Evolutionary conservation across 2,329 filamentous ascomycete species (phyloP).

Genomic region (Colletotrichum cuscutae): DNA sequence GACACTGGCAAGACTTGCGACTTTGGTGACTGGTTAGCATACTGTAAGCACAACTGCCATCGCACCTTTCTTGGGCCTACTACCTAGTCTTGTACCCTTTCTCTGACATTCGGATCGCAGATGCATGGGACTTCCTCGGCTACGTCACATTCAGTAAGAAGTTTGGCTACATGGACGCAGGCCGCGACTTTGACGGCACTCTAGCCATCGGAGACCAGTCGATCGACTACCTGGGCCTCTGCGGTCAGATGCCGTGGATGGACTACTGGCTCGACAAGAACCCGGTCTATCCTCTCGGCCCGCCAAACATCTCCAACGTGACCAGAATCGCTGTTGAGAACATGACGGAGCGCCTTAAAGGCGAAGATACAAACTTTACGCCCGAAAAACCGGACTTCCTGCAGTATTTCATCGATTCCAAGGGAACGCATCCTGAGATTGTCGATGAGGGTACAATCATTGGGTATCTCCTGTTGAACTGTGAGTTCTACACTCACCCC

Average conservation of each 20-base stretch:
- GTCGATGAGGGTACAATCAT: slow-evolving; percentile 46
- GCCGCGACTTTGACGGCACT: slow-evolving; percentile 49
- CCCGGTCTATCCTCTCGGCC: slow-evolving; percentile 40
- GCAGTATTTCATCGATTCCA: slow-evolving; percentile 48
- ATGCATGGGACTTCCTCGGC: slow-evolving; percentile 52
- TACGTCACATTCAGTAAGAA: slow-evolving; percentile 50
- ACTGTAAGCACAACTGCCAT: slow-evolving; percentile 34
- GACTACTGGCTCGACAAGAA: slow-evolving; percentile 44
- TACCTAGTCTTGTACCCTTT: no score
- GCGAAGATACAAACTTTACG: slow-evolving; percentile 14
- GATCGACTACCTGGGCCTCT: slow-evolving; percentile 46
- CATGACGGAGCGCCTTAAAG: slow-evolving; percentile 32
- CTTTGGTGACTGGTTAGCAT: slow-evolving; percentile 40
- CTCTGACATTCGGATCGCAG: no score
- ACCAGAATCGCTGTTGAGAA: slow-evolving; percentile 36
- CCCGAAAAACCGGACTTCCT: slow-evolving; percentile 42
- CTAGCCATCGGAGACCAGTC: slow-evolving; percentile 43
- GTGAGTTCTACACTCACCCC: slow-evolving; percentile 21
- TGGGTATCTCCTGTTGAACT: slow-evolving; percentile 44
- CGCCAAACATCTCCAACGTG: slow-evolving; percentile 38
- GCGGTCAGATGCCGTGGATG: slow-evolving; percentile 41
- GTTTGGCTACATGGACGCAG: slow-evolving; percentile 53
- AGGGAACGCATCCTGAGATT: slow-evolving; percentile 44
- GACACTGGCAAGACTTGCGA: slow-evolving; percentile 33
- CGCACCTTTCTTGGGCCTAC: no score